Evolutionary conservation across 2,329 filamentous ascomycete species (phyloP).

Genomic region (Didymella exigua): DNA sequence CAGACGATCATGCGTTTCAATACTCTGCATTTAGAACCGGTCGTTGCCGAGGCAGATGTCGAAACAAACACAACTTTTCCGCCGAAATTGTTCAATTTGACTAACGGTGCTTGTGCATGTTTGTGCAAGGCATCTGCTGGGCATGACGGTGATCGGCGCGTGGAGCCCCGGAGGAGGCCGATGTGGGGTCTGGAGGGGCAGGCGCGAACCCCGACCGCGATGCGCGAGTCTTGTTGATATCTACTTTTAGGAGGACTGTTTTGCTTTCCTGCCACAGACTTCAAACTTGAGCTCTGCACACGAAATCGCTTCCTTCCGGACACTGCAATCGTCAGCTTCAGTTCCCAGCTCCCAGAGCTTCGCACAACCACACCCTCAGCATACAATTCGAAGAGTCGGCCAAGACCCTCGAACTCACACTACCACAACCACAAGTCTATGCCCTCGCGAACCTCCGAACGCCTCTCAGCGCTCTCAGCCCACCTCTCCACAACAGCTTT

Average conservation of each 20-base stretch:
- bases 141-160: conserved; percentile 15
- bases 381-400: no score
- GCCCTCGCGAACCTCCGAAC: conserved; percentile 23
- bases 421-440: conserved; percentile 13
- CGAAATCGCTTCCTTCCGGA: no score
- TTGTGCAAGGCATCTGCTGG: conserved; percentile 3
- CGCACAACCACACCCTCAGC: no score
- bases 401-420: not conserved
- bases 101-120: not conserved
- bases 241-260: not conserved
- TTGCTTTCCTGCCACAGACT: not conserved
- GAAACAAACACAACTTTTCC: not conserved
- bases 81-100: not conserved
- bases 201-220: not conserved
- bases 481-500: conserved; percentile 18
- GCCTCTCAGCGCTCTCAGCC: conserved; percentile 24
- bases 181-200: conserved; percentile 19
- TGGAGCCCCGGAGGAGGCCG: conserved; percentile 12
- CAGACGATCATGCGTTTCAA: conserved; percentile 11
- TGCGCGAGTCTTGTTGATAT: not conserved
- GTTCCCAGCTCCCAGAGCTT: not conserved
- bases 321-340: no score
- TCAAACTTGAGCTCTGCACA: not conserved
- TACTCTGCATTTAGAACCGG: conserved; percentile 4
- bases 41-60: conserved; percentile 5